Base-by-base conservation (phyloP, 192 early-diverging fungal genomes). In the Coemansia sp. region DNA sequence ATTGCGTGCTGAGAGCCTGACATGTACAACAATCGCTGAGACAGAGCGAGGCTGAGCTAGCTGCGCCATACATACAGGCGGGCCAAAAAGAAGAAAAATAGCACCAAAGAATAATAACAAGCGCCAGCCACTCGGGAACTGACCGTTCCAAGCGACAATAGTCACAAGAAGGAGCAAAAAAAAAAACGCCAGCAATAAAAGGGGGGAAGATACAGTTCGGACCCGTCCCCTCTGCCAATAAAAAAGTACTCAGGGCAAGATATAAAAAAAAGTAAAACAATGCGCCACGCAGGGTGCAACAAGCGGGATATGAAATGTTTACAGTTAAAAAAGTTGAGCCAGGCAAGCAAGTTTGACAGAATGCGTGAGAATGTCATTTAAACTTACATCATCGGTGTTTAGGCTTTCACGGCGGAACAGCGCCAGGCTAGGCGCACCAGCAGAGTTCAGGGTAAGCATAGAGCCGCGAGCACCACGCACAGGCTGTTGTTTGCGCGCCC, bases 371-470 rank as follows among this genome's bases (percentile, higher is more conserved):
- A 39, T 62, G 36, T 11, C 20, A 62, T 20, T 0, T 34, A 11
- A 36, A 79, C 78, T 74, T 80, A 80, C 78, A 40, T 83, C 75
- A 44, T 83, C 80, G 16, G 65, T 67, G 33, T 66, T 49, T 22
- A 40, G 27, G 71, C 64, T 53, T 53, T 81, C 79, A 20, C 73
- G 73, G 13, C 65, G 33, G 41, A 81, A 74, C 65, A 71, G 53
- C 31, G 62, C 46, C 46, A 47, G 50, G 12, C 57, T 52, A 18
- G 65, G 61, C 0, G 43, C 34, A n/a, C 71, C 47, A 5, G 71
- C 60, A 12, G 72, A 70, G 33, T 47, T 62, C 20, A 41, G 67
- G 16, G 38, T 71, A 27, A 76, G 74, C 61, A 70, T 55, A 22
- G 71, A 68, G 27, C 65, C 55, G 33, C 72, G 44, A 5, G 60